Base-by-base conservation (phyloP, 192 early-diverging fungal genomes). In the Chytriomyces sp. region DNA sequence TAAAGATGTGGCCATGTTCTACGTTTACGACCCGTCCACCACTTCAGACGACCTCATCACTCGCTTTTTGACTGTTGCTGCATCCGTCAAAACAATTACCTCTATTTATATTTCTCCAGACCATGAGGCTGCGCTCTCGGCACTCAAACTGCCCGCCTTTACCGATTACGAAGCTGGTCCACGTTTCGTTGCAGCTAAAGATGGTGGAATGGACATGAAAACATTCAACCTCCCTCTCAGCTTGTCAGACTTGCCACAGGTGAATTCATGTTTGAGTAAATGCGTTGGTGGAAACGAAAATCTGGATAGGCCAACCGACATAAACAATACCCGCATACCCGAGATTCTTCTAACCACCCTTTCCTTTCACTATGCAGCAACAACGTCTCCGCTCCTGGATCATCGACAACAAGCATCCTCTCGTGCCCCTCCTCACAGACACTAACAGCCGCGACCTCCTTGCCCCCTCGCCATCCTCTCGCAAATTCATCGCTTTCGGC, bases 361-460 rank as follows among this genome's bases (percentile, higher is more conserved):
- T 49, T n/a, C 3, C 31, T 58, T 28, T 58, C 3, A 58, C 55
- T 12, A 57, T 28, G 2, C 28, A 64, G 73, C 49, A 65, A 65
- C 5, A 30, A 10, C 4, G 32, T 22, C 28, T 74, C 8, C 44
- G 63, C 22, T 66, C 40, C 26, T 74, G 73, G 73, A 66, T 74
- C 39, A 30, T 74, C 19, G 73, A 74, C 31, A 64, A 74, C 64
- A 53, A 58, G 25, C 61, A 74, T 39, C 60, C 73, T 6, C 63
- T 74, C 52, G 84, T 92, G 14, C 82, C 90, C 0, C 70, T 79
- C 36, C 66, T 94, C n/a, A 82, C 71, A 6, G 81, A 85, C 55
- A 77, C 82, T 22, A 93, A 92, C 73, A 79, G 89, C 5, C 86
- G 88, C 41, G 80, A 84, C 0, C 81, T 92, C 73, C 80, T 94